Base-by-base conservation (phyloP, 1,284 basidiomycete species). In the Irpex sp. region DNA sequence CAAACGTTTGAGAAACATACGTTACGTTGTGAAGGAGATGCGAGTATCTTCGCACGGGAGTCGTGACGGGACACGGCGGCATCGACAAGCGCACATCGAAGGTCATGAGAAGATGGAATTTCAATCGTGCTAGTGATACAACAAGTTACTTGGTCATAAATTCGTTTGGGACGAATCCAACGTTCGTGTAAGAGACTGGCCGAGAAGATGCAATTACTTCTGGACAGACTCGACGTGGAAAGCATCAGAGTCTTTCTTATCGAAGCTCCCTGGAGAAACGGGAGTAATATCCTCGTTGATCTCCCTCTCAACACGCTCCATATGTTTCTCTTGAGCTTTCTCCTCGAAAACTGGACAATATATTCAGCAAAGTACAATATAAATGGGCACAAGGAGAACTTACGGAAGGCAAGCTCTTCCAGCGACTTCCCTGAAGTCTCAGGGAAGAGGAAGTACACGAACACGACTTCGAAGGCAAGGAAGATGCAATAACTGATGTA, bases 391-490 rank as follows among this genome's bases (percentile, higher is more conserved):
- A 52, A 19, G n/a, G 19, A 13, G 8, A 34, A 78, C 85, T 67
- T 69, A 86, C 85, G 71, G 78, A 87, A 86, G 1, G 85, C 78
- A 13, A 87, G 74, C 69, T 87, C 86, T 68, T 88, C 86, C 36
- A 87, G 76, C 1, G 84, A 82, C 38, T 80, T 79, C 15, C 81
- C 76, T 1, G 82, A 77, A 0, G 79, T 82, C 68, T 84, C 81
- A 8, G 81, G 79, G 59, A 78, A 74, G 65, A 82, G 79, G 66
- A 84, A 76, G 70, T 82, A 87, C 61, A 87, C 82, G 61, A 86
- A 76, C 48, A 80, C 62, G 57, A 82, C 75, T 64, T 86, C 85
- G 65, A 87, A 81, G 0, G 80, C 66, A 66, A 72, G 66, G 67
- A 70, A 71, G 26, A 70, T 47, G 62, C 64, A 68, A 48, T 70